Conservation (phyloP, 139 green algal species). For the Volvox africanus region DNA sequence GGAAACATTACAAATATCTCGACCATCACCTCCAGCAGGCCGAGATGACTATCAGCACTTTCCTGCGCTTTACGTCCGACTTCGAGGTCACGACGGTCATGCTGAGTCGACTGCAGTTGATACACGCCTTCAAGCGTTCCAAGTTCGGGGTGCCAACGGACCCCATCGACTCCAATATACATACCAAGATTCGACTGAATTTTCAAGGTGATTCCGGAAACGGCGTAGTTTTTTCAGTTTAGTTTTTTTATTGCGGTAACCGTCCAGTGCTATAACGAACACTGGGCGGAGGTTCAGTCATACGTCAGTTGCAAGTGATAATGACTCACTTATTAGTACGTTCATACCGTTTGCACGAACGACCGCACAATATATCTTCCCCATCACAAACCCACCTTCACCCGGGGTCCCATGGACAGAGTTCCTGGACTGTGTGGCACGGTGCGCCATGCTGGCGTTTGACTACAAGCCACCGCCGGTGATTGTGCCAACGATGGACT, state of each 20-base stretch:
- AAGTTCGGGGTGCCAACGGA: conserved; percentile 26
- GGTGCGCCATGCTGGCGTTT: conserved; percentile 45
- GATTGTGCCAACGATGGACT: conserved; percentile 38
- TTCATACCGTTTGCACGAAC: no score
- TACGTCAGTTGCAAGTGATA: no score
- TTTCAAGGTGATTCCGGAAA: conserved; percentile 22
- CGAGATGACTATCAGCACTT: conserved; percentile 39
- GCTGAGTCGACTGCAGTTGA: conserved; percentile 47
- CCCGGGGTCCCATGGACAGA: not conserved
- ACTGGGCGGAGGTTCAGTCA: no score
- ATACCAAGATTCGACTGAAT: conserved; percentile 31
- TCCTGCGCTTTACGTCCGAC: conserved; percentile 47
- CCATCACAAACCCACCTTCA: no score
- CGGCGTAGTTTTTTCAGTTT: no score
- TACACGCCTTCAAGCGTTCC: conserved; percentile 46
- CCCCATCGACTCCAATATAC: conserved; percentile 33
- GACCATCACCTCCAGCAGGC: not conserved
- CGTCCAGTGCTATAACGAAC: no score
- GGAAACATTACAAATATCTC: no score
- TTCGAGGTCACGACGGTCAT: conserved; percentile 51
- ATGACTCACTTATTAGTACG: no score
- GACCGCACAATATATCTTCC: no score
- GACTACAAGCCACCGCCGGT: conserved; percentile 40
- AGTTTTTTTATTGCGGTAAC: no score
- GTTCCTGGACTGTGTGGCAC: conserved; percentile 41